Evolutionary conservation across 164 flowering plant species (phyloP).

Genomic region (Hamamelis virginiana): DNA sequence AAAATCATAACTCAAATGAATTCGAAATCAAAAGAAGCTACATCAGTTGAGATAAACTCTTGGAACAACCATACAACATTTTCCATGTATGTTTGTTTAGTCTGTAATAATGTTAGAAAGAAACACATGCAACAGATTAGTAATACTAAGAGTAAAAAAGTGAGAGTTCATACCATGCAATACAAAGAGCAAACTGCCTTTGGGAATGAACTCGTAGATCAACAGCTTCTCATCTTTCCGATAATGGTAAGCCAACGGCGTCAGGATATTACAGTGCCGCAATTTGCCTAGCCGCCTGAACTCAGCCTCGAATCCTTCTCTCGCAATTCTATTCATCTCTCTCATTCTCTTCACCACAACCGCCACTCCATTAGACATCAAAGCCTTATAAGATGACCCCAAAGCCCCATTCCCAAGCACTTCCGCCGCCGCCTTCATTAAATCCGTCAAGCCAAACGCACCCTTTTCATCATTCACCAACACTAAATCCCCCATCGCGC

Average conservation of each 20-base stretch:
- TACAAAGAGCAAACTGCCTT: slow-evolving; percentile 65
- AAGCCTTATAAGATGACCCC: slow-evolving; percentile 80
- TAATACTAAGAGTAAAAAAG: too few species aligned
- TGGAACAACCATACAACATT: too few species aligned
- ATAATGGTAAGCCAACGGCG: slow-evolving; percentile 74
- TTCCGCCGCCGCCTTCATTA: slow-evolving; percentile 95
- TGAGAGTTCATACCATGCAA: slow-evolving; percentile 48
- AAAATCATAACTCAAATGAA: too few species aligned
- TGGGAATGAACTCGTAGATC: slow-evolving; percentile 59
- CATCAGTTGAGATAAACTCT: too few species aligned
- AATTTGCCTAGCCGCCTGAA: slow-evolving; percentile 55
- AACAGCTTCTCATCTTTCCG: slow-evolving; percentile 82
- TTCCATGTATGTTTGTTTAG: too few species aligned
- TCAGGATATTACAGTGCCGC: slow-evolving; percentile 55
- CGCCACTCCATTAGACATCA: slow-evolving; percentile 58
- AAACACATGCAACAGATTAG: too few species aligned
- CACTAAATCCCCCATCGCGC: slow-evolving; percentile 41
- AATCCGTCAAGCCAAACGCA: slow-evolving; percentile 61
- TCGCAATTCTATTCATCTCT: slow-evolving; percentile 59
- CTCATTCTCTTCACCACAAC: slow-evolving; percentile 91
- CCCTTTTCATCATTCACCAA: slow-evolving; percentile 69
- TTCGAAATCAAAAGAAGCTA: too few species aligned
- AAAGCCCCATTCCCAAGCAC: slow-evolving; percentile 70
- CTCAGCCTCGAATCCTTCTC: slow-evolving; percentile 64
- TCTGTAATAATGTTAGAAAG: too few species aligned